Conservation (phyloP, 495 filamentous ascomycete species). For the Aspergillus sclerotioniger region DNA sequence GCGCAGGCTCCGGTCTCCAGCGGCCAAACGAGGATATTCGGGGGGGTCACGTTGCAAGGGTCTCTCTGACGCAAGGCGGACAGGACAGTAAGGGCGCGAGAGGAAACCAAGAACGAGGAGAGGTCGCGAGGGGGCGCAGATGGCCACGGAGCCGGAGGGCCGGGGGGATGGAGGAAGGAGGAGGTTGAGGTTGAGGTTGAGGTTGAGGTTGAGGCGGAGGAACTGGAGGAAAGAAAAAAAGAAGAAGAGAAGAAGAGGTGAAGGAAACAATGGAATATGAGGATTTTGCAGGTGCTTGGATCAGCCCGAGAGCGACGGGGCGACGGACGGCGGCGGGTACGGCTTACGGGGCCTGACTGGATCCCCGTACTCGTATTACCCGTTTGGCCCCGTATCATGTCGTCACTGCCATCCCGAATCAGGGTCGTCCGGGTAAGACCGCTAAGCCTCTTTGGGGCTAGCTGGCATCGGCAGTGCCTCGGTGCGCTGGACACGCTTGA, state of each 20-base stretch:
- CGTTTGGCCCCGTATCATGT: slow-evolving; percentile 17
- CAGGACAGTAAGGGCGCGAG: slow-evolving; percentile 30
- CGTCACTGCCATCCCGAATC: slow-evolving; percentile 16
- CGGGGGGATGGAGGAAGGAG: slow-evolving; percentile 8
- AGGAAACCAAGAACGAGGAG: slow-evolving; percentile 22
- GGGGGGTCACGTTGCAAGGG: slow-evolving; percentile 29
- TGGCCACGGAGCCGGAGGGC: slow-evolving; percentile 27
- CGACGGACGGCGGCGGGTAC: slow-evolving; percentile 25
- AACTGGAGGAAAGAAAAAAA: slow-evolving; percentile 14
- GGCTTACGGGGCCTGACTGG: slow-evolving; percentile 5
- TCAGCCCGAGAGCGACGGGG: slow-evolving; percentile 16
- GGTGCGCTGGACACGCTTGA: slow-evolving; percentile 2
- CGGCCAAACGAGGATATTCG: slow-evolving; percentile 29
- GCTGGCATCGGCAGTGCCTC: neutral
- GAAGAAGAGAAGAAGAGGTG: slow-evolving; percentile 6
- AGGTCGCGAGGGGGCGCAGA: slow-evolving; percentile 20
- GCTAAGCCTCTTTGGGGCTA: slow-evolving; percentile 5
- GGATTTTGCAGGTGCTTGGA: slow-evolving; percentile 25
- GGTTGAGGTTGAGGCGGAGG: slow-evolving; percentile 14
- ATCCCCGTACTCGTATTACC: slow-evolving; percentile 23
- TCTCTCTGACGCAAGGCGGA: slow-evolving; percentile 32
- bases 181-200: slow-evolving; percentile 17
- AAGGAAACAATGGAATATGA: slow-evolving; percentile 15
- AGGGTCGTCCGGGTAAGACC: neutral
- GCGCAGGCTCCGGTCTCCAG: slow-evolving; percentile 28